A percentile compares a stretch with the other conserved stretches of the same genome.
These are phyloP conservation scores for Rosa rugosa DNA, from an alignment of 306 rosid genomes.

Conservation along the genomic window DNA sequence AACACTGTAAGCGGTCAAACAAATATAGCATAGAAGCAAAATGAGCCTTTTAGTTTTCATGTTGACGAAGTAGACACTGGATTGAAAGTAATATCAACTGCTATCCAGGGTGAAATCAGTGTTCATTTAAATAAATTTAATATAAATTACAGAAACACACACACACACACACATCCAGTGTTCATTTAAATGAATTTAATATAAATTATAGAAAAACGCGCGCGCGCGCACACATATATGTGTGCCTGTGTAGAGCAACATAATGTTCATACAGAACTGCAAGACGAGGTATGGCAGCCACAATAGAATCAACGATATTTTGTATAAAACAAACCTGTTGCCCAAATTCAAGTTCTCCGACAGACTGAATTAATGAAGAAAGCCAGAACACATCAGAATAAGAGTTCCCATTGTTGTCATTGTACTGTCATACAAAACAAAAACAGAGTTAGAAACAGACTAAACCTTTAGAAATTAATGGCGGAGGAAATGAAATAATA, in stretches of 20 bases:
- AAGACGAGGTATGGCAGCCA: conserved; percentile 2
- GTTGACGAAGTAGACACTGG: not conserved
- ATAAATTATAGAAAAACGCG: not conserved
- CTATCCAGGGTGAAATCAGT: not conserved
- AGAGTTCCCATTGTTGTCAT: conserved; percentile 89
- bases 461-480: not conserved
- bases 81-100: not conserved
- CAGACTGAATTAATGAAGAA: conserved; percentile 84
- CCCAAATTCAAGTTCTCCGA: conserved; percentile 94
- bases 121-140: not conserved
- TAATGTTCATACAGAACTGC: not conserved
- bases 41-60: not conserved
- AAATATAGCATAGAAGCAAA: not conserved
- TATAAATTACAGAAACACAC: not conserved
- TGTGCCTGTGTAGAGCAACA: not conserved
- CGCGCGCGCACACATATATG: not conserved
- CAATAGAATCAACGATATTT: not conserved
- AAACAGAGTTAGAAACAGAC: not conserved
- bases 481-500: not conserved
- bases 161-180: not conserved
- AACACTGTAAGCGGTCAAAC: conserved; percentile 9
- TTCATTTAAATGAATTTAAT: not conserved
- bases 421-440: conserved; percentile 58
- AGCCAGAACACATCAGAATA: conserved; percentile 98
- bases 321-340: conserved; percentile 65